Conservation (phyloP, 129 eudicot species). For the Gnaphalium uliginosum region DNA sequence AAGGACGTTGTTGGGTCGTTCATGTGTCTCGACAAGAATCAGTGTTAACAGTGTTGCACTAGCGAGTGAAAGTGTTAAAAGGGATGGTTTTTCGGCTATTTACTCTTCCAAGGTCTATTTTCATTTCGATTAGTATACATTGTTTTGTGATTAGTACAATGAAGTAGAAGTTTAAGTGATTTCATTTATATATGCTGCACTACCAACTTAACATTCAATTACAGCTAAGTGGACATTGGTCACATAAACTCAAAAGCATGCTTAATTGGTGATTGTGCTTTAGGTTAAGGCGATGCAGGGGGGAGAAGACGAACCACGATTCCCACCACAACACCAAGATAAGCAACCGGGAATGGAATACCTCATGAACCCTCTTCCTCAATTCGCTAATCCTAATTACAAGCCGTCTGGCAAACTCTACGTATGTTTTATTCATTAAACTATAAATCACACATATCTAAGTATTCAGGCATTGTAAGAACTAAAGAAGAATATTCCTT, state of each 20-base stretch:
- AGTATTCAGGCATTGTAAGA: no score
- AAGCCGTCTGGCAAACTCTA: constrained; percentile 64
- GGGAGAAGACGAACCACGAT: constrained; percentile 33
- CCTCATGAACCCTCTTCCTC: constrained; percentile 72
- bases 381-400: constrained; percentile 34
- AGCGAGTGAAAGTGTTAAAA: no score
- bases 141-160: no score
- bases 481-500: no score
- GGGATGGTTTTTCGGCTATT: not conserved
- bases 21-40: not conserved
- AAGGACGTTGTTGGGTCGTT: not conserved
- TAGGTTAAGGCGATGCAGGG: not conserved
- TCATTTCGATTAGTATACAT: no score
- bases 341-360: constrained; percentile 82
- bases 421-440: constrained; percentile 25
- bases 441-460: no score
- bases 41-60: no score
- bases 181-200: no score
- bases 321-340: constrained; percentile 68
- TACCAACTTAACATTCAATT: no score
- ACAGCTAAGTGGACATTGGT: not conserved
- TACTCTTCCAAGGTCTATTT: constrained; percentile 19
- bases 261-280: constrained; percentile 8
- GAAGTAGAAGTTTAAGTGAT: no score
- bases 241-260: not conserved